These are phyloP conservation scores for Jaltomata sinuosa DNA, from an alignment of 257 asterid species.

Conservation along the genomic window DNA sequence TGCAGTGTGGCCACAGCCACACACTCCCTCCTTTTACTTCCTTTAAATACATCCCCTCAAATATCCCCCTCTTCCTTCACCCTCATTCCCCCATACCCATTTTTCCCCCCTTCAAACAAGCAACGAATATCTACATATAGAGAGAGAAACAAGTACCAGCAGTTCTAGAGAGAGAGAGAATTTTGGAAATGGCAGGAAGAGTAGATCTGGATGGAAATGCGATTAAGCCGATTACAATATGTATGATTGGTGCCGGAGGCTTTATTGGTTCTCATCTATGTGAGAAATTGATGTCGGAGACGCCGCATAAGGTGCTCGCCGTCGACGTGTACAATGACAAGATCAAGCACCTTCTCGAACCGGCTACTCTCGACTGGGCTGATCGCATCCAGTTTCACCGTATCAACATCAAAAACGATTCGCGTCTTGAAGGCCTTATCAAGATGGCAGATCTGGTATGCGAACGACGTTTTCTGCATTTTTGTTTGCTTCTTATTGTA, in stretches of 20 bases:
- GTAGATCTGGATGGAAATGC: constrained; percentile 89
- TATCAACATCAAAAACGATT: constrained; percentile 80
- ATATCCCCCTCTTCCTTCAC: background rate
- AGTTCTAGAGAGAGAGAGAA: background rate
- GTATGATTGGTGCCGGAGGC: constrained; percentile 98
- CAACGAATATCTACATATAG: background rate
- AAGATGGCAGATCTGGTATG: constrained; percentile 97
- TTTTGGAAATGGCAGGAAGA: constrained; percentile 55
- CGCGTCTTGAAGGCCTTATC: constrained; percentile 96
- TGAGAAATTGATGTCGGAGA: constrained; percentile 75
- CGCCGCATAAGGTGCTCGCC: constrained; percentile 73
- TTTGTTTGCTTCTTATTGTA: background rate
- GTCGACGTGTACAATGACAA: constrained; percentile 85
- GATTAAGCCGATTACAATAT: constrained; percentile 65
- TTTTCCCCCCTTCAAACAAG: background rate
- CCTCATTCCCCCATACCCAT: background rate
- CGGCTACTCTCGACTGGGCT: constrained; percentile 39
- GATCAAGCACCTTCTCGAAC: constrained; percentile 80
- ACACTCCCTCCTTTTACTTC: constrained; percentile 45
- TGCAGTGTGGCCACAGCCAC: constrained; percentile 15
- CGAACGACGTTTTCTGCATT: background rate
- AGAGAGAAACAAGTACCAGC: background rate
- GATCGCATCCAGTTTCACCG: constrained; percentile 92
- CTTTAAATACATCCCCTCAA: constrained; percentile 41
- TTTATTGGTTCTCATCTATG: constrained; percentile 94